Conservation (phyloP, 2,329 filamentous ascomycete species). For the Graphiopsis chlorocephala region DNA sequence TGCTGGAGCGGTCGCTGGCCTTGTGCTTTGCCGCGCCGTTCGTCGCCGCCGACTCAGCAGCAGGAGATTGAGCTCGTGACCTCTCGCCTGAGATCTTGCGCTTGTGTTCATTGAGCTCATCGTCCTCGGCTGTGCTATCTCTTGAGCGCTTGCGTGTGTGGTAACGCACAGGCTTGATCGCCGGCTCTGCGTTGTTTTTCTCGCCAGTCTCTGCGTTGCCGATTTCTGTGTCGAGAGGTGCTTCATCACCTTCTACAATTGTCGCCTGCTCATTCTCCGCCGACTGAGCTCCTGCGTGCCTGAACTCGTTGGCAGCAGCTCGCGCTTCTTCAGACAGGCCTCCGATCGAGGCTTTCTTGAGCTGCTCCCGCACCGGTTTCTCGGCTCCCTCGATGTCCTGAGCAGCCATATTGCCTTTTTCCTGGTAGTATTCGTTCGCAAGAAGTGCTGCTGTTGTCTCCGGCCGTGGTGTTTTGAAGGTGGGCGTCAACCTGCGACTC, state of each 20-base stretch:
- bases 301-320: conserved; percentile 10
- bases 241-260: background rate
- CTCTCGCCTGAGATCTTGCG: conserved; percentile 36
- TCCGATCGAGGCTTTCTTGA: conserved; percentile 59
- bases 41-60: conserved; percentile 18
- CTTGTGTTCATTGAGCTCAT: conserved; percentile 32
- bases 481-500: conserved; percentile 3
- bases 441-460: background rate
- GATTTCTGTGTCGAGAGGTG: background rate
- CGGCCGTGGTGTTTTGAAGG: background rate
- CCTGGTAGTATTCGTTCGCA: background rate
- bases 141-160: conserved; percentile 49
- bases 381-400: conserved; percentile 50
- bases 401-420: conserved; percentile 23
- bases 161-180: conserved; percentile 13
- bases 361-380: conserved; percentile 58
- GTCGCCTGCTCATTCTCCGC: conserved; percentile 14
- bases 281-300: conserved; percentile 11
- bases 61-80: conserved; percentile 20
- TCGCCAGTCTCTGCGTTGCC: conserved; percentile 20
- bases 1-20: conserved; percentile 6
- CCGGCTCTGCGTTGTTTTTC: conserved; percentile 26
- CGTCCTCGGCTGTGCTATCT: conserved; percentile 40
- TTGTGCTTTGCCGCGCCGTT: background rate
- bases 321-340: conserved; percentile 30